Evolutionary conservation across 176 grass and related monocot species (phyloP).

Genomic region (Tillandsia leiboldiana): DNA sequence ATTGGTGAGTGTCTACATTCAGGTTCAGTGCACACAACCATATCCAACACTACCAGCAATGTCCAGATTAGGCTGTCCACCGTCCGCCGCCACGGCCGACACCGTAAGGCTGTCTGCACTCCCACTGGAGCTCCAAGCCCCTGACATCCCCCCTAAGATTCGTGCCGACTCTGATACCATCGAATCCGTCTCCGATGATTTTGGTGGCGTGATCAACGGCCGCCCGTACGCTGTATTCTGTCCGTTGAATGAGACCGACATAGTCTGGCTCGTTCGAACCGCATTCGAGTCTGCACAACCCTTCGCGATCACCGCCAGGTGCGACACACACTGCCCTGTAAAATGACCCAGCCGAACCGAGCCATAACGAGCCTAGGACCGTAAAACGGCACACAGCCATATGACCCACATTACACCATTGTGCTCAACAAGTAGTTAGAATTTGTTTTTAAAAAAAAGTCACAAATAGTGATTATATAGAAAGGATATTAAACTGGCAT

Average conservation of each 20-base stretch:
- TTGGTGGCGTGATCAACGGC: slow-evolving; percentile 28
- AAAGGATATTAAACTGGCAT: no score
- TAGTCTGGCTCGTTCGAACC: slow-evolving; percentile 33
- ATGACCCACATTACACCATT: no score
- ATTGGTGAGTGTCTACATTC: no score
- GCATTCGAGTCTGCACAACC: background rate
- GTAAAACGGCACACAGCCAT: no score
- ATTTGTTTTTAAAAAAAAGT: no score
- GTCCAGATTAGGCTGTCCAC: background rate
- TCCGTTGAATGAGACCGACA: slow-evolving; percentile 25
- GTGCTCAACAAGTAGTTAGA: no score
- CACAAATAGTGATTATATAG: no score
- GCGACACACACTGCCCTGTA: no score
- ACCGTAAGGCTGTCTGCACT: background rate
- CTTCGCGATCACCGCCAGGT: slow-evolving; percentile 1
- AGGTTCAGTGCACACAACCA: no score
- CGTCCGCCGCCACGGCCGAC: background rate
- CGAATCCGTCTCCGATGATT: slow-evolving; percentile 16
- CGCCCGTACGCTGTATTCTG: slow-evolving; percentile 4
- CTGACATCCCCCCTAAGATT: slow-evolving; percentile 20
- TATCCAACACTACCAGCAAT: background rate
- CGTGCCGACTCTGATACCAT: background rate
- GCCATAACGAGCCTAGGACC: no score
- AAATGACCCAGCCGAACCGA: no score
- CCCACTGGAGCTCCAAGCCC: background rate